Base-by-base conservation (phyloP, 225 moss, liverwort and hornwort genomes). In the Rhytidiadelphus loreus region DNA sequence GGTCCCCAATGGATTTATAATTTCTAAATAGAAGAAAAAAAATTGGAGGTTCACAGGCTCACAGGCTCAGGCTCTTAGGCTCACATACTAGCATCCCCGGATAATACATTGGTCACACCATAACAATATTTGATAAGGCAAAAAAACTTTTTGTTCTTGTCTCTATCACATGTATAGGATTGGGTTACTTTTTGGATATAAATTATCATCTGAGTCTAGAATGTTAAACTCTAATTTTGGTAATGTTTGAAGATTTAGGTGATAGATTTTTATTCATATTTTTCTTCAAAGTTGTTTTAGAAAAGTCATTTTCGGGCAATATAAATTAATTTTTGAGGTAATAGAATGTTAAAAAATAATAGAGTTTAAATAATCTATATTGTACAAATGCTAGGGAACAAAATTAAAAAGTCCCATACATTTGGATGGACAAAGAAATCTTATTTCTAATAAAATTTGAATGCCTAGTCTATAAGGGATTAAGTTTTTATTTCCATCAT, bases 101-200 rank as follows among this genome's bases (percentile, higher is more conserved):
- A 52, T 21, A 50, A 50, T 12, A 50, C 21, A 75, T 7, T 33
- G 19, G 32, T 32, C 0, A 48, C 0, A 7, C 50, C 5, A 75
- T 30, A 73, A 73, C 4, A 74, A 30, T 32, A 48, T 32, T 72
- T 32, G 7, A 74, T 8, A 12, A 48, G 19, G 24, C 18, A 6
- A 11, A 48, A 75, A 7, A 4, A 2, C 50, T 29, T 1, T 74
- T 32, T 19, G 46, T 9, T 2, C 11, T 7, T 2, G 4, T 30
- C 4, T 48, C 12, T 48, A 5, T 32, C 7, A 12, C 7, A 7
- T 12, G 4, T 32, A 32, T 30, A 32, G 7, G 1, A 30, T 30
- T 5, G 0, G 0, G 2, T 6, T 32, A 48, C 28, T 2, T 73
- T 29, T 12, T 29, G 9, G 4, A 0, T 12, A 48, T 1, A 48